Evolutionary conservation across 331 rosid genomes (phyloP).

Genomic region (Pyrus hybrid): DNA sequence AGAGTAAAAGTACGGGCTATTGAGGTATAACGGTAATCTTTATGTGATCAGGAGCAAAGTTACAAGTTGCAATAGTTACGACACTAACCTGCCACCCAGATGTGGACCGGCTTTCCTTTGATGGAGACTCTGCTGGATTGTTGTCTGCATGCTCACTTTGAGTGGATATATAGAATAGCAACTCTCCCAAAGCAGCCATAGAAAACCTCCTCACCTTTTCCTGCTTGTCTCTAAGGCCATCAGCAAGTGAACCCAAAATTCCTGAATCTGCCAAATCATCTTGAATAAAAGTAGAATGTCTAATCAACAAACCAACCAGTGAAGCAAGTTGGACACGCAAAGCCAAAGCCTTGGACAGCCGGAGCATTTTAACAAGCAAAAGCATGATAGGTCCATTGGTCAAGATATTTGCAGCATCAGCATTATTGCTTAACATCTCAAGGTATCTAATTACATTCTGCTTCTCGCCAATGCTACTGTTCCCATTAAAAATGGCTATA

Average conservation of each 20-base stretch:
- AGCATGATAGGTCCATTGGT: slow-evolving; percentile 98
- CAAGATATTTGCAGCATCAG: slow-evolving; percentile 90
- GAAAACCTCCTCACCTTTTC: slow-evolving; percentile 97
- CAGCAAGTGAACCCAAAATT: slow-evolving; percentile 71
- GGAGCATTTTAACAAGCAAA: slow-evolving; percentile 75
- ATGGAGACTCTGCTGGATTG: slow-evolving; percentile 66
- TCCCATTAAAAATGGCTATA: slow-evolving; percentile 61
- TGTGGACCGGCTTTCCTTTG: slow-evolving; percentile 52
- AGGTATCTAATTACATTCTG: slow-evolving; percentile 88
- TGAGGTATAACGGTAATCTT: slow-evolving; percentile 14
- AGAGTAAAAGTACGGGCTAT: neutral
- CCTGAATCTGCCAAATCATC: slow-evolving; percentile 85
- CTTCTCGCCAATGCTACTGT: slow-evolving; percentile 69
- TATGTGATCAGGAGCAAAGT: slow-evolving; percentile 4
- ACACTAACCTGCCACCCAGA: slow-evolving; percentile 89
- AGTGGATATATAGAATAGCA: slow-evolving; percentile 86
- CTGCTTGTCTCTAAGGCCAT: slow-evolving; percentile 92
- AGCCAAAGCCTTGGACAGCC: slow-evolving; percentile 73
- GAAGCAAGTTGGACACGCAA: slow-evolving; percentile 95
- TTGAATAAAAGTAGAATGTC: slow-evolving; percentile 83
- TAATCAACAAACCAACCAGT: slow-evolving; percentile 78
- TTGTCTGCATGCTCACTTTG: slow-evolving; percentile 67
- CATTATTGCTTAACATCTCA: slow-evolving; percentile 79
- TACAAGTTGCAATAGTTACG: slow-evolving; percentile 17
- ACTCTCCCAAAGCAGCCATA: slow-evolving; percentile 97